phyloP scores from a whole-genome alignment of 106 monocot species.

The Cymbidium sinense region DNA sequence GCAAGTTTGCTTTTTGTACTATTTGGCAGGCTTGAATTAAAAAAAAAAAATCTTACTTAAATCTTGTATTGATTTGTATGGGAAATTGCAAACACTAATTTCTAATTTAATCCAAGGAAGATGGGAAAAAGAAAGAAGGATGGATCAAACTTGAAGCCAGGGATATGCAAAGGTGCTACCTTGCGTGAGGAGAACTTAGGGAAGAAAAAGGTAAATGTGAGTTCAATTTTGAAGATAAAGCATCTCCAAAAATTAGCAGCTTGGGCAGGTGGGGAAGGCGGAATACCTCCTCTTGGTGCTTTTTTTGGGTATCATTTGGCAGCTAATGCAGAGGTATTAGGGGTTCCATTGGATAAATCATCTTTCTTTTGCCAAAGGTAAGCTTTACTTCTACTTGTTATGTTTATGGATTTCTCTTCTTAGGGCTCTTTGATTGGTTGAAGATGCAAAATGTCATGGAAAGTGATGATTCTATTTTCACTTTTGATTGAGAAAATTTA shows the following conservation, averaged over 20 bases:
- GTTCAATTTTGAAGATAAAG: constrained; percentile 48
- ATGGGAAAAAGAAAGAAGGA: constrained; percentile 13
- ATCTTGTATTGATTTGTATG: too few species aligned
- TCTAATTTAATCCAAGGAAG: not conserved
- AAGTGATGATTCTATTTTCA: not conserved
- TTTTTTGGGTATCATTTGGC: constrained; percentile 52
- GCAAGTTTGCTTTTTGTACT: too few species aligned
- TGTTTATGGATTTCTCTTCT: not conserved
- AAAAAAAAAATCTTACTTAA: too few species aligned
- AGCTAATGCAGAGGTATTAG: constrained; percentile 42
- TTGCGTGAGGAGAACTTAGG: constrained; percentile 51
- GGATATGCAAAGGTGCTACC: constrained; percentile 8
- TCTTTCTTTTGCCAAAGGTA: constrained; percentile 63
- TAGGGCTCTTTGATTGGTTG: not conserved
- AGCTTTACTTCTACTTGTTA: constrained; percentile 8
- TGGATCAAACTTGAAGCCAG: not conserved
- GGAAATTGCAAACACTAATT: not conserved
- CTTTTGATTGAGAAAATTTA: too few species aligned
- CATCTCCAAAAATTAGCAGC: constrained; percentile 61
- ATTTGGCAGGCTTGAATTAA: too few species aligned
- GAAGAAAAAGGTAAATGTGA: constrained; percentile 34
- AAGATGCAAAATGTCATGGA: not conserved
- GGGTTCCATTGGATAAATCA: constrained; percentile 52
- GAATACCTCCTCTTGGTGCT: constrained; percentile 57
- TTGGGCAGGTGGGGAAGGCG: constrained; percentile 57